A percentile compares a stretch with the other conserved stretches of the same genome.
These are phyloP conservation scores for Dioszegia crocea DNA, from an alignment of 768 basidiomycete species.

Conservation along the genomic window DNA sequence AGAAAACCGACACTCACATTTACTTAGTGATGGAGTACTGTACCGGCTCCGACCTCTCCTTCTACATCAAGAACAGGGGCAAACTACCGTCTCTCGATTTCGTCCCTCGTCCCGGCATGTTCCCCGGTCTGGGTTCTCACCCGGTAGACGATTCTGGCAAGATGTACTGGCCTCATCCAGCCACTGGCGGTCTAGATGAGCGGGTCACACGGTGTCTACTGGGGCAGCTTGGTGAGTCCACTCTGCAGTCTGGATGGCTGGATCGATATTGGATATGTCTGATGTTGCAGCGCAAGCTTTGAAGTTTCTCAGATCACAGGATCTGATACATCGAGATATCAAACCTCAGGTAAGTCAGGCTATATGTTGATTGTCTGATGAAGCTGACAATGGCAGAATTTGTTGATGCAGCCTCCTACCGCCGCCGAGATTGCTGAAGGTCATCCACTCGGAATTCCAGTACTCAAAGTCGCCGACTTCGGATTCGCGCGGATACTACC, in stretches of 20 bases:
- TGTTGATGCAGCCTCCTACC: slow-evolving; percentile 78
- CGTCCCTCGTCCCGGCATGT: slow-evolving; percentile 60
- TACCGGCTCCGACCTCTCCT: slow-evolving; percentile 88
- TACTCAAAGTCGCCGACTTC: slow-evolving; percentile 96
- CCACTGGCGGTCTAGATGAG: slow-evolving; percentile 83
- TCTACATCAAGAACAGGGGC: slow-evolving; percentile 97
- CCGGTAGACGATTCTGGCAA: slow-evolving; percentile 41
- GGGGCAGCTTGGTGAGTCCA: slow-evolving; percentile 74
- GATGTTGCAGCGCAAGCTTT: slow-evolving; percentile 70
- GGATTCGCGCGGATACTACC: slow-evolving; percentile 93
- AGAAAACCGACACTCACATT: slow-evolving; percentile 56
- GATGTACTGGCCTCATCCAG: slow-evolving; percentile 86
- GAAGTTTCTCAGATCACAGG: slow-evolving; percentile 80
- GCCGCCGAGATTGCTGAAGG: slow-evolving; percentile 75
- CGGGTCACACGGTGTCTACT: slow-evolving; percentile 86
- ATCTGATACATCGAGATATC: slow-evolving; percentile 93
- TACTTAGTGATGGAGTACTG: slow-evolving; percentile 99
- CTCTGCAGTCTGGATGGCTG: no score
- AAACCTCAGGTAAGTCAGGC: slow-evolving; percentile 77
- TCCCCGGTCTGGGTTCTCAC: not conserved
- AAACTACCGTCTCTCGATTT: slow-evolving; percentile 81
- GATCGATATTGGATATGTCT: not conserved
- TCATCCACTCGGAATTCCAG: slow-evolving; percentile 85
- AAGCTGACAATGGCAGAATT: slow-evolving; percentile 60
- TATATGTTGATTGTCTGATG: no score